These are phyloP conservation scores for Amoebophrya sp. DNA, from an alignment of 169 alveolate genomes.

Conservation along the genomic window DNA sequence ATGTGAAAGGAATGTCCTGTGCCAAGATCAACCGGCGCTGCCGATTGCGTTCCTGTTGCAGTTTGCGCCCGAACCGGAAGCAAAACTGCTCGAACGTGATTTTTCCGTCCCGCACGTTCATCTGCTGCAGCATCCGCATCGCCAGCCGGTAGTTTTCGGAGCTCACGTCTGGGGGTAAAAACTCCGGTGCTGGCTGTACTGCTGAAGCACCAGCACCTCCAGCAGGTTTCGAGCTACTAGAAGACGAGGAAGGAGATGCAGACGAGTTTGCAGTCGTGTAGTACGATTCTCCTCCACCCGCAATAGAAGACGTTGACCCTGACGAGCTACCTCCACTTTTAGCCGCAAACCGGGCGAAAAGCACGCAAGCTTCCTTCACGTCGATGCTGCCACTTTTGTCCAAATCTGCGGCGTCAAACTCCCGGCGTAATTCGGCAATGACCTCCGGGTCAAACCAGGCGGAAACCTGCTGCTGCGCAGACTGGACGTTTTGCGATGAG, in stretches of 20 bases:
- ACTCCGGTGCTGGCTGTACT: background rate
- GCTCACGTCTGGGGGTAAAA: background rate
- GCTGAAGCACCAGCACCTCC: too few species aligned
- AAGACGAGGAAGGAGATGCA: too few species aligned
- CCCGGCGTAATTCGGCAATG: background rate
- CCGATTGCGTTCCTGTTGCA: conserved; percentile 3
- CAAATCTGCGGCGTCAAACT: background rate
- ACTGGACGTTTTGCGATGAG: too few species aligned
- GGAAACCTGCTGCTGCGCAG: background rate
- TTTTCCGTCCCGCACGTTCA: conserved; percentile 3
- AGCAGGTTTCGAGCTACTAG: background rate
- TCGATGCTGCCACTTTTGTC: background rate
- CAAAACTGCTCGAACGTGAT: conserved; percentile 17
- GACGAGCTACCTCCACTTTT: too few species aligned
- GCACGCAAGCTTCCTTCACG: background rate
- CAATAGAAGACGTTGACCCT: background rate
- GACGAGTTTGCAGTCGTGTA: too few species aligned
- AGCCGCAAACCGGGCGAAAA: background rate
- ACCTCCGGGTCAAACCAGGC: conserved; percentile 14
- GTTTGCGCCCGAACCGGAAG: background rate
- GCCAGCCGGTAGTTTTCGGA: background rate
- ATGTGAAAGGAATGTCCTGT: too few species aligned
- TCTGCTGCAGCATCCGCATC: conserved; percentile 14
- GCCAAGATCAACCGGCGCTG: background rate
- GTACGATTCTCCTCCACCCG: background rate